phyloP scores from a whole-genome alignment of 2,329 filamentous ascomycete species.

The Volutella citrinella region DNA sequence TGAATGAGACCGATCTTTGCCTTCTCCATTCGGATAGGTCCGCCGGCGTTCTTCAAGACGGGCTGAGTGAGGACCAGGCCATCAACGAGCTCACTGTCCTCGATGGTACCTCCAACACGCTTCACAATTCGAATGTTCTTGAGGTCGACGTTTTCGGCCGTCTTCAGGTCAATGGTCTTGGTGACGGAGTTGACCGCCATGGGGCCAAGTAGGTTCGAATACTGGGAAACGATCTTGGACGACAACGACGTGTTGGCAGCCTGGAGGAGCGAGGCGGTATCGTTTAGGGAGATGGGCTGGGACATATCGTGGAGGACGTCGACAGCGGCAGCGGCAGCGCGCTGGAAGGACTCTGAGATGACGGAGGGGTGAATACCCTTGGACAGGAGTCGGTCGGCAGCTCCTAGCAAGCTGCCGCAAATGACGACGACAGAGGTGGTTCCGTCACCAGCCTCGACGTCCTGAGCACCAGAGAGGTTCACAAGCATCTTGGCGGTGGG shows the following conservation, averaged over 20 bases:
- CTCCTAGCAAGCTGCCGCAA: slow-evolving; percentile 88
- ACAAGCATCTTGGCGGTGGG: slow-evolving; percentile 99
- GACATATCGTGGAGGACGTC: slow-evolving; percentile 93
- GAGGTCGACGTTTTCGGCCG: slow-evolving; percentile 92
- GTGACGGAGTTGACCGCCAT: slow-evolving; percentile 98
- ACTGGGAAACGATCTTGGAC: slow-evolving; percentile 97
- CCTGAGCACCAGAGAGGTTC: slow-evolving; percentile 92
- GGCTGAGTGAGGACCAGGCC: slow-evolving; percentile 89
- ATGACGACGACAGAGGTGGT: slow-evolving; percentile 98
- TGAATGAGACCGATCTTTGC: slow-evolving; percentile 95
- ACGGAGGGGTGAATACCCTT: slow-evolving; percentile 98
- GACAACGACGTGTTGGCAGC: slow-evolving; percentile 95
- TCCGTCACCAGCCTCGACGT: slow-evolving; percentile 97
- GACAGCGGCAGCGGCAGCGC: slow-evolving; percentile 86
- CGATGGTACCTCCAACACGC: slow-evolving; percentile 96
- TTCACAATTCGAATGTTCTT: slow-evolving; percentile 97
- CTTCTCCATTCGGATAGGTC: slow-evolving; percentile 93
- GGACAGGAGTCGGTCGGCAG: slow-evolving; percentile 82
- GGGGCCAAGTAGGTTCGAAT: slow-evolving; percentile 89
- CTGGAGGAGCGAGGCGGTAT: slow-evolving; percentile 88
- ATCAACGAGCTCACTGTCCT: slow-evolving; percentile 96
- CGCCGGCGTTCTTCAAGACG: slow-evolving; percentile 89
- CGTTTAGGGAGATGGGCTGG: slow-evolving; percentile 82
- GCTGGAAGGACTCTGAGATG: slow-evolving; percentile 96
- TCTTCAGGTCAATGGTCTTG: slow-evolving; percentile 93